These are phyloP conservation scores for Calonectria hawksworthii DNA, from an alignment of 2,329 filamentous ascomycete genomes.

Conservation along the genomic window DNA sequence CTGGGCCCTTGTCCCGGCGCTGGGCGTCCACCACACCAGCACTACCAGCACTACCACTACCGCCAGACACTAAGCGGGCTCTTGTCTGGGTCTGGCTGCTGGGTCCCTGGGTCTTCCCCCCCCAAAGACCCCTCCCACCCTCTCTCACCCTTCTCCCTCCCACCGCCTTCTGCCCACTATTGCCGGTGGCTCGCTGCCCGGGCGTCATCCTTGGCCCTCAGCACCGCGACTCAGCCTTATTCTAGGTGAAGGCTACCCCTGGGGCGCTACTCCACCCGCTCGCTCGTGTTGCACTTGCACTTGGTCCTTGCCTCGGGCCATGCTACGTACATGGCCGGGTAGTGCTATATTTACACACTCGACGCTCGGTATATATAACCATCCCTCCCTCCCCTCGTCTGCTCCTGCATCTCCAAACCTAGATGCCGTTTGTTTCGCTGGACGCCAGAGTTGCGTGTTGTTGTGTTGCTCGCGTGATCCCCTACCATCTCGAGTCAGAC, in stretches of 20 bases:
- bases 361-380: slow-evolving; percentile 43
- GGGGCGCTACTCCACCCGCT: slow-evolving; percentile 36
- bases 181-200: slow-evolving; percentile 32
- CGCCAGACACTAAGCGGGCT: slow-evolving; percentile 16
- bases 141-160: neutral
- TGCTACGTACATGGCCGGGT: neutral
- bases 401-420: slow-evolving; percentile 33
- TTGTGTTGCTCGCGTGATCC: slow-evolving; percentile 45
- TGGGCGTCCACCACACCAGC: slow-evolving; percentile 37
- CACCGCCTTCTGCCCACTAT: slow-evolving; percentile 11
- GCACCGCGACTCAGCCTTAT: slow-evolving; percentile 45
- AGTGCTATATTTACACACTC: slow-evolving; percentile 38
- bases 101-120: neutral
- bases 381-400: slow-evolving; percentile 33
- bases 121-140: neutral
- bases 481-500: neutral
- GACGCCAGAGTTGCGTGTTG: slow-evolving; percentile 33
- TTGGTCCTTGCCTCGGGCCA: slow-evolving; percentile 29
- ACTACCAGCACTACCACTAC: slow-evolving; percentile 25
- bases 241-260: slow-evolving; percentile 36
- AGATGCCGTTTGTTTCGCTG: slow-evolving; percentile 31
- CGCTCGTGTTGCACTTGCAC: slow-evolving; percentile 35
- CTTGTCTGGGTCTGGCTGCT: neutral
- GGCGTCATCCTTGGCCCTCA: slow-evolving; percentile 39
- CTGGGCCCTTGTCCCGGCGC: slow-evolving; percentile 4